Evolutionary conservation across 768 basidiomycete species (phyloP).

Genomic region (Exidia glandulosa): DNA sequence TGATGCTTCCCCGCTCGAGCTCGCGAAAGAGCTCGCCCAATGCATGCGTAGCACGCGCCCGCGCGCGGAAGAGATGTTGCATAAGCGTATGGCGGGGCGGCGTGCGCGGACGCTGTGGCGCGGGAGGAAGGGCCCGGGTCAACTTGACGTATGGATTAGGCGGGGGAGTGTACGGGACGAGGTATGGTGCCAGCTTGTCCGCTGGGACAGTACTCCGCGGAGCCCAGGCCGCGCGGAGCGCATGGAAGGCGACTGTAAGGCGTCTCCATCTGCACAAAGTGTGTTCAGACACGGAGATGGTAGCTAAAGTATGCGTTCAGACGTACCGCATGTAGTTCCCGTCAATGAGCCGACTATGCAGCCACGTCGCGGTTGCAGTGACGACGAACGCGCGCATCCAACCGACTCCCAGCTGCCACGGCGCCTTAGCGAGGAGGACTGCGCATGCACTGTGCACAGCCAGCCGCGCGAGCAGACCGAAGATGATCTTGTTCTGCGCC

Average conservation of each 20-base stretch:
- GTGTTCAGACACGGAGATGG: neutral
- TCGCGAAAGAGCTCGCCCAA: constrained; percentile 64
- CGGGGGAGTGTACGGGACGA: constrained; percentile 64
- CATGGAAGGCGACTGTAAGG: constrained; percentile 85
- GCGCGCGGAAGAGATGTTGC: constrained; percentile 76
- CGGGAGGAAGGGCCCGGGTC: constrained; percentile 10
- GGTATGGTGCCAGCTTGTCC: constrained; percentile 49
- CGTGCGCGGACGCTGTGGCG: constrained; percentile 7
- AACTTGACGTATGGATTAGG: constrained; percentile 45
- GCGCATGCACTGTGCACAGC: constrained; percentile 61
- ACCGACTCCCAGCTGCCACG: constrained; percentile 65
- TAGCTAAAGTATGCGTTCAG: too few species aligned
- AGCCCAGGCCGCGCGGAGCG: constrained; percentile 90
- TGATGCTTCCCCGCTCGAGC: constrained; percentile 21
- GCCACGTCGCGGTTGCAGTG: constrained; percentile 34
- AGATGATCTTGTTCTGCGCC: constrained; percentile 93
- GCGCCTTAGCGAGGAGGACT: constrained; percentile 52
- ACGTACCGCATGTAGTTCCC: neutral
- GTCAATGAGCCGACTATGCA: neutral
- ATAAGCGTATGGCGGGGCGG: constrained; percentile 37
- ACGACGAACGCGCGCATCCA: constrained; percentile 84
- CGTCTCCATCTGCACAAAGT: constrained; percentile 57
- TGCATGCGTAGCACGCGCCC: constrained; percentile 70
- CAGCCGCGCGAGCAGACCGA: constrained; percentile 57
- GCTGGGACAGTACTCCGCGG: constrained; percentile 72